Percentiles rank a stretch among this genome's conserved stretches.
phyloP scores from a whole-genome alignment of 805 yeast genomes.

The Lipomyces mesembrius region DNA sequence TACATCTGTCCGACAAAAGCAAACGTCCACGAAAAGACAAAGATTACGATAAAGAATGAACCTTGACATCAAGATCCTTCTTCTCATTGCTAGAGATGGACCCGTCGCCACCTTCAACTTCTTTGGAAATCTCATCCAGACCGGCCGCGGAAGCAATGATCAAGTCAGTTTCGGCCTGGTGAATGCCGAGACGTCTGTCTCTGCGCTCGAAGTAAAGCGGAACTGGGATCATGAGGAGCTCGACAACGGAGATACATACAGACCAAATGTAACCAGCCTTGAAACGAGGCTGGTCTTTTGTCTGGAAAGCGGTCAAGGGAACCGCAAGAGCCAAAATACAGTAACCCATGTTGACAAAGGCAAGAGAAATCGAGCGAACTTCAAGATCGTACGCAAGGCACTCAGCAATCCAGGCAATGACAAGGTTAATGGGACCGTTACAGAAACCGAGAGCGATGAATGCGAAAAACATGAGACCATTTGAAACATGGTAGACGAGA shows the following conservation, averaged over 20 bases:
- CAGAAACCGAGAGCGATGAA: conserved; percentile 19
- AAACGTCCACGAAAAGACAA: too few relatives aligned
- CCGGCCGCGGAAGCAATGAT: conserved; percentile 8
- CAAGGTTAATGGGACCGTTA: conserved; percentile 16
- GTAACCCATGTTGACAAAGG: conserved; percentile 14
- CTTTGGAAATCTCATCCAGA: conserved; percentile 46
- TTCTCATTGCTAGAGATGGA: neutral
- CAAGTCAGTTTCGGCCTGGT: conserved; percentile 16
- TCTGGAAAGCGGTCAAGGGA: conserved; percentile 15
- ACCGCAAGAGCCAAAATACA: neutral
- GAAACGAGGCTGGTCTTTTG: conserved; percentile 13
- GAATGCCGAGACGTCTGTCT: conserved; percentile 18
- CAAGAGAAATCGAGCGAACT: conserved; percentile 9
- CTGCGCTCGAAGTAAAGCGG: conserved; percentile 16
- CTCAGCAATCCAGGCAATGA: conserved; percentile 18
- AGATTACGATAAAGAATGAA: neutral
- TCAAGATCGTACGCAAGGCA: conserved; percentile 4
- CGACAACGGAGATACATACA: neutral
- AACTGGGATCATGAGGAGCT: conserved; percentile 12
- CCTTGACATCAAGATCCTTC: neutral
- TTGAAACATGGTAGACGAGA: neutral
- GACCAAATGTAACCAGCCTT: conserved; percentile 8
- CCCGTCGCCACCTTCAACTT: neutral
- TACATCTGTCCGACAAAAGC: too few relatives aligned
- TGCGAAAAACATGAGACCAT: conserved; percentile 12